Evolutionary conservation across 2,329 filamentous ascomycete species (phyloP).

Genomic region (Domatiomyces catenatus): DNA sequence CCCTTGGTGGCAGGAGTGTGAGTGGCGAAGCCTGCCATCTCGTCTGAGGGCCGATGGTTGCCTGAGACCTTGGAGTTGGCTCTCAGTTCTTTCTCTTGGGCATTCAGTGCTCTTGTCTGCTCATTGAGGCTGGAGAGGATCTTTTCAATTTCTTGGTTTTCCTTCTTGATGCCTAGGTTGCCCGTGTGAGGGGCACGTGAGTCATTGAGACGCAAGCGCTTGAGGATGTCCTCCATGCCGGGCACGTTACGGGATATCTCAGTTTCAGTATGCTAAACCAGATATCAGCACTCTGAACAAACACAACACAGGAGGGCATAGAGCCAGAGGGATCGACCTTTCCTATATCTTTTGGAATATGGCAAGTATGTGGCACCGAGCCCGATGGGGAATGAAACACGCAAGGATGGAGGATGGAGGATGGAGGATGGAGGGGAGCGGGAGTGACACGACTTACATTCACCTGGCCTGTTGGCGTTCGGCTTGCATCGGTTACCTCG

Average conservation of each 20-base stretch:
- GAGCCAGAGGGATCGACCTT: background rate
- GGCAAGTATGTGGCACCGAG: background rate
- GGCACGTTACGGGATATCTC: constrained; percentile 6
- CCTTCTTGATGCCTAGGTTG: constrained; percentile 6
- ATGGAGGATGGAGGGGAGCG: too few species aligned
- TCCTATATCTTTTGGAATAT: background rate
- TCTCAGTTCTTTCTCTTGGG: constrained; percentile 40
- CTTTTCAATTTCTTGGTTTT: constrained; percentile 13
- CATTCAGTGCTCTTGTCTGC: constrained; percentile 45
- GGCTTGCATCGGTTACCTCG: constrained; percentile 8
- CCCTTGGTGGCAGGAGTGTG: constrained; percentile 28
- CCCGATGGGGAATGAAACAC: background rate
- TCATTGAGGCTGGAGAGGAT: constrained; percentile 58
- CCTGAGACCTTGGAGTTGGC: constrained; percentile 8
- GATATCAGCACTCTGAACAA: background rate
- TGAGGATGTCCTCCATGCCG: constrained; percentile 49
- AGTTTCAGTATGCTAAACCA: background rate
- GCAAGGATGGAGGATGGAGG: background rate
- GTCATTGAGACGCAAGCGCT: constrained; percentile 27
- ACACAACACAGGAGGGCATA: background rate
- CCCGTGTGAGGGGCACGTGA: constrained; percentile 8
- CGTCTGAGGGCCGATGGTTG: constrained; percentile 11
- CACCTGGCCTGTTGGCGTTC: constrained; percentile 7
- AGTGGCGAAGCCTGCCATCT: constrained; percentile 23
- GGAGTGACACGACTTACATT: constrained; percentile 5